phyloP scores from a whole-genome alignment of 163 green algal genomes.

The Trebouxiophyceae sp. region DNA sequence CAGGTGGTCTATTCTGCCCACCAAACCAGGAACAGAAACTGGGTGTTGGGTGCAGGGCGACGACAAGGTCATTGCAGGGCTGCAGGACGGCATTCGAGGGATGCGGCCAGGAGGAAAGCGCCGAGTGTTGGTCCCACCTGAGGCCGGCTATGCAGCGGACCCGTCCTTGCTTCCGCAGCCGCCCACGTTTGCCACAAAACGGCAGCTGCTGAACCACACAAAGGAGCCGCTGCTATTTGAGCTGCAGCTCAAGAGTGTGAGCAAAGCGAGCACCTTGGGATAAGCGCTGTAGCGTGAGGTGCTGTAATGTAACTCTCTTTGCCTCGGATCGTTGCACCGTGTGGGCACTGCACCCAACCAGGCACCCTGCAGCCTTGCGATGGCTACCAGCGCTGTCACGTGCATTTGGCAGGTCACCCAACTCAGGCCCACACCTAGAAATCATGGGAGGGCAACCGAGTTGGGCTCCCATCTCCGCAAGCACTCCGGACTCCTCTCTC shows the following conservation, averaged over 20 bases:
- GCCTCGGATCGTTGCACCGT: too few species aligned
- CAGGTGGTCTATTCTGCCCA: neutral
- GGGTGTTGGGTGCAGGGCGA: conserved; percentile 6
- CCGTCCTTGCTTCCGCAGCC: conserved; percentile 37
- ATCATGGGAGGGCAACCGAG: too few species aligned
- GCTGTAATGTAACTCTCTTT: too few species aligned
- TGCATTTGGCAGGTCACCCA: too few species aligned
- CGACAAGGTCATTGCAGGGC: conserved; percentile 18
- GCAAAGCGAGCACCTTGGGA: too few species aligned
- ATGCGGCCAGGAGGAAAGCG: conserved; percentile 51
- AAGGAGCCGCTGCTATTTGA: conserved; percentile 78
- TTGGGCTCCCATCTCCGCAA: too few species aligned
- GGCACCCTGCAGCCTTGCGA: too few species aligned
- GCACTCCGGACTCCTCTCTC: too few species aligned
- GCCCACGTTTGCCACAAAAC: conserved; percentile 69
- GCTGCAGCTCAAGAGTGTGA: conserved; percentile 62
- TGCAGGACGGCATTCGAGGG: conserved; percentile 38
- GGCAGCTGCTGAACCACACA: conserved; percentile 69
- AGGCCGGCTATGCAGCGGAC: conserved; percentile 42
- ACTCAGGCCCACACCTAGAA: too few species aligned
- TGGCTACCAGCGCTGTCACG: too few species aligned
- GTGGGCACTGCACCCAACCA: too few species aligned
- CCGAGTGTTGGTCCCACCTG: conserved; percentile 53
- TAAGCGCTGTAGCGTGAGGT: too few species aligned
- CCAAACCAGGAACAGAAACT: neutral